phyloP scores from a whole-genome alignment of 768 basidiomycete genomes.

The Trametes cinnabarina region DNA sequence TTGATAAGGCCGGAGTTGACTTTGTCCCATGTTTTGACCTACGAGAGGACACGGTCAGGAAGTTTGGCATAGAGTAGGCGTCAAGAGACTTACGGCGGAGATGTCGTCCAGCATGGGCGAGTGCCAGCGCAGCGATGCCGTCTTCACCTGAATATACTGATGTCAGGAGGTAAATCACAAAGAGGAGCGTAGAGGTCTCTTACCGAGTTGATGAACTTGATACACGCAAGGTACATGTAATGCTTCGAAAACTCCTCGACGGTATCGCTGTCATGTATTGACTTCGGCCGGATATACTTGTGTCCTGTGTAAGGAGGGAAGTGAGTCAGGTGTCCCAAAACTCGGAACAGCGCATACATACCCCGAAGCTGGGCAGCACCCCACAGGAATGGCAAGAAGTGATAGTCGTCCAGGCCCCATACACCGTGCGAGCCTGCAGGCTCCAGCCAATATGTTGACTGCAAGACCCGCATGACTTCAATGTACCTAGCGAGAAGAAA shows the following conservation, averaged over 20 bases:
- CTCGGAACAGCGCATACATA: constrained; percentile 18
- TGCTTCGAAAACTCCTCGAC: constrained; percentile 88
- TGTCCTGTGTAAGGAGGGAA: no score
- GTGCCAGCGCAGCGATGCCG: constrained; percentile 94
- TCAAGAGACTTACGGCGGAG: constrained; percentile 56
- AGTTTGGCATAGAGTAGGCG: neutral
- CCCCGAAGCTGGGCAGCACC: constrained; percentile 78
- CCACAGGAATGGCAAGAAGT: constrained; percentile 90
- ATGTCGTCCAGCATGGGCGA: constrained; percentile 99
- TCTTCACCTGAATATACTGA: constrained; percentile 91
- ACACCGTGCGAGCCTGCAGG: constrained; percentile 99
- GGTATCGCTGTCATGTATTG: constrained; percentile 88
- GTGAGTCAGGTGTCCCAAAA: no score
- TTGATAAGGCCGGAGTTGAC: constrained; percentile 96
- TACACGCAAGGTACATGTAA: constrained; percentile 97
- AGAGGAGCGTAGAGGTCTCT: no score
- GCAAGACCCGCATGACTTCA: constrained; percentile 77
- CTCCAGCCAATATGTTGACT: constrained; percentile 96
- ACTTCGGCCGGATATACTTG: constrained; percentile 86
- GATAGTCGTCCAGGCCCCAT: constrained; percentile 96
- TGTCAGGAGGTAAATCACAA: no score
- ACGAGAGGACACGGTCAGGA: neutral
- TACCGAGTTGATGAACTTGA: constrained; percentile 93
- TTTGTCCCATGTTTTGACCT: constrained; percentile 93
- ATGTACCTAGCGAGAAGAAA: constrained; percentile 50